Percentiles rank a stretch among this genome's conserved stretches.
Conservation (phyloP, 202 grass and related monocot genomes). For the Panicum hallii region DNA sequence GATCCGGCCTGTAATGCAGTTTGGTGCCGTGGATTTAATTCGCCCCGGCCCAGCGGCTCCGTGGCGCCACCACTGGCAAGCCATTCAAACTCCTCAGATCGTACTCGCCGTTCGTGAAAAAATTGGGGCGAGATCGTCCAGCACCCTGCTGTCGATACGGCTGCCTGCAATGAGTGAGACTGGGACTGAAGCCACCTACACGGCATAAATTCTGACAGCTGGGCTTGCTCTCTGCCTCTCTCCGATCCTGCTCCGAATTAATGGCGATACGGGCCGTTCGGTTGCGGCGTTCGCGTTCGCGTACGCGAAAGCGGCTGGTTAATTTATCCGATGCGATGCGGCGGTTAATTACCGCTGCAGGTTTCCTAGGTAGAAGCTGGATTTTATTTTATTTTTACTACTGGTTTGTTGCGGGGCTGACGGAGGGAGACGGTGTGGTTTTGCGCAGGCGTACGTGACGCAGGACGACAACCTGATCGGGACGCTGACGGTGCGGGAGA, state of each 20-base stretch:
- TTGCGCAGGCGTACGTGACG: slow-evolving; percentile 81
- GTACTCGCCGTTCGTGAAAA: not conserved
- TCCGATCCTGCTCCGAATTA: slow-evolving; percentile 43
- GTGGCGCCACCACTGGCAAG: slow-evolving; percentile 14
- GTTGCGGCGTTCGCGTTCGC: not conserved
- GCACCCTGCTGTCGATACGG: not conserved
- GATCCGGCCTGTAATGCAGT: slow-evolving; percentile 18
- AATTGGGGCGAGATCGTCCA: not conserved
- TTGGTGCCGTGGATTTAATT: slow-evolving; percentile 40
- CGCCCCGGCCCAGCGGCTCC: slow-evolving; percentile 15
- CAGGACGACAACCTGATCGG: slow-evolving; percentile 98
- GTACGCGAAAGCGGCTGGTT: not conserved
- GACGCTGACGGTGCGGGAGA: slow-evolving; percentile 93
- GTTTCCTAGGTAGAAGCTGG: not conserved
- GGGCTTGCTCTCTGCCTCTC: slow-evolving; percentile 25
- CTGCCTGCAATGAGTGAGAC: not conserved
- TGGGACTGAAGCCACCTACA: slow-evolving; percentile 27
- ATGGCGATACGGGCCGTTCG: slow-evolving; percentile 35
- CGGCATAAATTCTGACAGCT: slow-evolving; percentile 55
- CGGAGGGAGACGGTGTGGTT: no score
- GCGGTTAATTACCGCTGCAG: not conserved
- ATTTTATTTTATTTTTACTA: not conserved
- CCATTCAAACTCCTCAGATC: not conserved
- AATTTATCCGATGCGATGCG: no score
- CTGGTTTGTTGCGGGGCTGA: no score